Conservation (phyloP, 441 rosid genomes). For the Euphorbia schlechtendalii region DNA sequence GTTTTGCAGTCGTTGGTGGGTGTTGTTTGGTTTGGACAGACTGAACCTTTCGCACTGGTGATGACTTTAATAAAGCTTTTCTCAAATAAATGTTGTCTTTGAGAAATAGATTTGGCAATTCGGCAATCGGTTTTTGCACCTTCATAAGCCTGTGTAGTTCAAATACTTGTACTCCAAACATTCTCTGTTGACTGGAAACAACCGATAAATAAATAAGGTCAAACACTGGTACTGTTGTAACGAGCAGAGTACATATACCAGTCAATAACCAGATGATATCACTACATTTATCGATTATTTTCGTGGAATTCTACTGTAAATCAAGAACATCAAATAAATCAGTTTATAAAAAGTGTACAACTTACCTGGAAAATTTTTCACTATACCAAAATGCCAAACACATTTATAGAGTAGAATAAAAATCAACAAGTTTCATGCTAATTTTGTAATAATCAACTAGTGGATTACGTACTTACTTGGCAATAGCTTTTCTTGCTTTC, state of each 20-base stretch:
- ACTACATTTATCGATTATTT: too few relatives aligned
- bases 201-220: constrained; percentile 24
- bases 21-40: constrained; percentile 42
- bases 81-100: constrained; percentile 34
- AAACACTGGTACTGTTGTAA: constrained; percentile 11
- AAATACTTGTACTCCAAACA: constrained; percentile 70
- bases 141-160: constrained; percentile 74
- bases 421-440: constrained; percentile 6
- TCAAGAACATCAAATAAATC: constrained; percentile 11
- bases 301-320: too few relatives aligned
- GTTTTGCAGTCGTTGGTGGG: constrained; percentile 27
- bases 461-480: constrained; percentile 50
- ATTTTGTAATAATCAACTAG: constrained; percentile 8
- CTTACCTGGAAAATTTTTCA: neutral
- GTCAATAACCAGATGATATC: too few relatives aligned
- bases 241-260: too few relatives aligned
- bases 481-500: constrained; percentile 75
- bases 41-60: constrained; percentile 33
- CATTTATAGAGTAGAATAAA: neutral
- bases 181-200: constrained; percentile 71
- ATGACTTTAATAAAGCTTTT: constrained; percentile 36
- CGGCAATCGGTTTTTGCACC: constrained; percentile 77
- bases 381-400: neutral
- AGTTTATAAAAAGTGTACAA: neutral
- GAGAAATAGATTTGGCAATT: constrained; percentile 51